A percentile compares a stretch with the other conserved stretches of the same genome.
Evolutionary conservation across 441 rosid genomes (phyloP).

Genomic region (Hura crepitans): DNA sequence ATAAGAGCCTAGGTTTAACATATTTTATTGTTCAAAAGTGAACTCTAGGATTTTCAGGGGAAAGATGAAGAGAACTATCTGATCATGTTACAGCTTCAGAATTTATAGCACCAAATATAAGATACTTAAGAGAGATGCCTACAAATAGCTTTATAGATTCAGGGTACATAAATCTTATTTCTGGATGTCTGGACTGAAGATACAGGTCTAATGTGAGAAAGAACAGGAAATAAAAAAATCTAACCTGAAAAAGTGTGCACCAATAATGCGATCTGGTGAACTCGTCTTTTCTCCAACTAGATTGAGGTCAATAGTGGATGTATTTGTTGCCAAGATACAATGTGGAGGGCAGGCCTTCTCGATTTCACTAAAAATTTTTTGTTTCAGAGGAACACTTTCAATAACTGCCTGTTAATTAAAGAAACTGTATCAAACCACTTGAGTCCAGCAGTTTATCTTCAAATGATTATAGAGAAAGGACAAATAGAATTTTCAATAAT

Average conservation of each 20-base stretch:
- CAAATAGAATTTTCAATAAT: slow-evolving; percentile 8
- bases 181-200: background rate
- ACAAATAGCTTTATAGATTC: background rate
- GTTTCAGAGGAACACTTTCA: slow-evolving; percentile 78
- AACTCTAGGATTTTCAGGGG: background rate
- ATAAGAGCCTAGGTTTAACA: background rate
- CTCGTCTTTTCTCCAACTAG: slow-evolving; percentile 68
- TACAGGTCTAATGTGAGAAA: background rate
- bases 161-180: background rate
- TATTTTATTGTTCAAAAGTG: background rate
- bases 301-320: slow-evolving; percentile 81
- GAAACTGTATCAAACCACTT: slow-evolving; percentile 17
- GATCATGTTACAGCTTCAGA: background rate
- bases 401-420: slow-evolving; percentile 74
- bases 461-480: background rate
- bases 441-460: slow-evolving; percentile 12
- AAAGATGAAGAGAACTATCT: background rate
- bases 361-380: slow-evolving; percentile 73
- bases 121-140: background rate
- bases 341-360: slow-evolving; percentile 75
- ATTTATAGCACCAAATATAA: background rate
- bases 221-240: slow-evolving; percentile 3
- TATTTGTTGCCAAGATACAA: slow-evolving; percentile 88
- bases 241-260: slow-evolving; percentile 97
- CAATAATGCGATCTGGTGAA: slow-evolving; percentile 75